Base-by-base conservation (phyloP, 2,329 filamentous ascomycete genomes). In the Fusarium irregulare region DNA sequence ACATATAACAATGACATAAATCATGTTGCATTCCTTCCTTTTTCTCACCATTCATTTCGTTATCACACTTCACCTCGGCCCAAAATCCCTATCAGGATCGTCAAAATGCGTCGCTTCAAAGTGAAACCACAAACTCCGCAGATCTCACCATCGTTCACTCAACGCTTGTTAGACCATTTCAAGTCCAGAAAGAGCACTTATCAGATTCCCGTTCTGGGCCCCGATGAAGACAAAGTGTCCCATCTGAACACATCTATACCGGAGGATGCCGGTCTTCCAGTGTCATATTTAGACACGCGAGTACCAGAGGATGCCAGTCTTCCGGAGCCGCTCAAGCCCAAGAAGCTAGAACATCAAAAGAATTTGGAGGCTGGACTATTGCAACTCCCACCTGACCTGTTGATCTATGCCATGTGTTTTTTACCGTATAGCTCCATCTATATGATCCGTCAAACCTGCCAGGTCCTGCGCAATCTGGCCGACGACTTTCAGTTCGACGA, bases 361-460 rank as follows among this genome's bases (percentile, higher is more conserved):
- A 44, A 25, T 1, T 1, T 2, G 8, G 10, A n/a, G 2, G 18
- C 34, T 5, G 0, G 10, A 23, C 14, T 65, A 9, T 2, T 65
- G 0, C 41, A 48, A 21, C 27, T 66, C 3, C 45, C 61, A 2
- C 7, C 7, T 4, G n/a, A 66, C 32, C 32, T 66, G 4, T 1
- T 66, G 6, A 1, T 66, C 9, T 5, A 25, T 4, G 2, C 20
- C 7, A 21, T 60, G 4, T 8, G 4, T 0, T 9, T 11, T 23
- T 6, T 66, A 2, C 14, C 27, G 1, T 3, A 20, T 6, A 44
- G 34, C 10, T 51, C 61, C 7, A 6, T 66, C 2, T 66, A 66
- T 3, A 60, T 66, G 48, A 3, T 56, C 1, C 41, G 34, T 2
- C 61, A 66, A 44, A 66, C 56, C 2, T 66, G 49, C 16, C 45